These are phyloP conservation scores for Berkeleyomyces basicola DNA, from an alignment of 2,329 filamentous ascomycete species.

Conservation along the genomic window DNA sequence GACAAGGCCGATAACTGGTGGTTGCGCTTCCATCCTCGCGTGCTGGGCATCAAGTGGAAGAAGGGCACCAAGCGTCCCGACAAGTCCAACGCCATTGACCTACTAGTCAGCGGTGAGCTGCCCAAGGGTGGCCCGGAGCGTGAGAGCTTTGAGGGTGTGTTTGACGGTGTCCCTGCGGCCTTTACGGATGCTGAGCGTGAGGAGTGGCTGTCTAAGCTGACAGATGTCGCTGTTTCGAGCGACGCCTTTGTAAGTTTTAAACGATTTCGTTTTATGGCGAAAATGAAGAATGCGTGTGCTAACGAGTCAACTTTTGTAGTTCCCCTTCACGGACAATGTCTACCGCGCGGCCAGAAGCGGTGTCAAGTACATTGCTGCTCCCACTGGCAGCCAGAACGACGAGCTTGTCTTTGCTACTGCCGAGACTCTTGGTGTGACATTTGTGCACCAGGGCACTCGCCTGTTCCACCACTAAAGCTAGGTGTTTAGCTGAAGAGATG, in stretches of 20 bases:
- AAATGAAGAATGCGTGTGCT: slow-evolving; percentile 13
- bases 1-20: slow-evolving; percentile 99
- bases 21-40: slow-evolving; percentile 91
- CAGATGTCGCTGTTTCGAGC: slow-evolving; percentile 70
- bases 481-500: background rate
- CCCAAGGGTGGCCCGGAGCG: slow-evolving; percentile 71
- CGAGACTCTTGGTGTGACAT: slow-evolving; percentile 80
- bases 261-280: background rate
- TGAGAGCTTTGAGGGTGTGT: slow-evolving; percentile 72
- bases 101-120: slow-evolving; percentile 80
- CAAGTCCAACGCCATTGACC: slow-evolving; percentile 95
- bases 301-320: slow-evolving; percentile 33
- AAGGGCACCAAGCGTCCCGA: slow-evolving; percentile 91
- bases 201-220: slow-evolving; percentile 70
- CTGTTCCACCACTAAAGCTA: slow-evolving; percentile 78
- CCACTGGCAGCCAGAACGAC: slow-evolving; percentile 79
- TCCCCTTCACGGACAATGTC: slow-evolving; percentile 97
- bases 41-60: slow-evolving; percentile 86
- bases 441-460: slow-evolving; percentile 86
- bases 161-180: slow-evolving; percentile 69
- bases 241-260: slow-evolving; percentile 71
- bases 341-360: slow-evolving; percentile 80
- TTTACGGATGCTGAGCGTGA: slow-evolving; percentile 76
- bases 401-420: slow-evolving; percentile 69
- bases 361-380: slow-evolving; percentile 89